phyloP scores from a whole-genome alignment of 2,329 filamentous ascomycete species.

The Aspergillus clavatus region DNA sequence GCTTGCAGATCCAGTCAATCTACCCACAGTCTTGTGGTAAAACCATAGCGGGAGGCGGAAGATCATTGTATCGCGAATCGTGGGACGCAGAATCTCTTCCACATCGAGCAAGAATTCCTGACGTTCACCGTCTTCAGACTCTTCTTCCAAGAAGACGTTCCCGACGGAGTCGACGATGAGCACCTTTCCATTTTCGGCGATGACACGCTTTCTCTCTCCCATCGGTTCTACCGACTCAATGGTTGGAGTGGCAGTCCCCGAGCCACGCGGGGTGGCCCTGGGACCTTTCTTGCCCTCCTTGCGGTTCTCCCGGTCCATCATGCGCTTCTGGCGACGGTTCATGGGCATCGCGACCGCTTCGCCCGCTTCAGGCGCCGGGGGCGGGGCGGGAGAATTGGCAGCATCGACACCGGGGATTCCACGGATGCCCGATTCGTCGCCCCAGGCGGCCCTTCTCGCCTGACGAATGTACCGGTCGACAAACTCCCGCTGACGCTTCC shows the following conservation, averaged over 20 bases:
- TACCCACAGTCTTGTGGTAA: slow-evolving; percentile 49
- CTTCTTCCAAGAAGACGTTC: slow-evolving; percentile 91
- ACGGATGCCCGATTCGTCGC: slow-evolving; percentile 64
- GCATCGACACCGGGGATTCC: slow-evolving; percentile 64
- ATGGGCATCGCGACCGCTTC: slow-evolving; percentile 53
- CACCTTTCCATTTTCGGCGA: slow-evolving; percentile 92
- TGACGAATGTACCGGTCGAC: slow-evolving; percentile 87
- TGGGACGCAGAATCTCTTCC: slow-evolving; percentile 72
- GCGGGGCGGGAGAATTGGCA: slow-evolving; percentile 29
- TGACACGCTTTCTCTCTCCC: slow-evolving; percentile 78
- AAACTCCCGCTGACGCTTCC: slow-evolving; percentile 86
- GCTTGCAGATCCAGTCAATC: slow-evolving; percentile 20
- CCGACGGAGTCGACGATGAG: slow-evolving; percentile 87
- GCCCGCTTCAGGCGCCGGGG: slow-evolving; percentile 47
- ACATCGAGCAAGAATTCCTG: slow-evolving; percentile 86
- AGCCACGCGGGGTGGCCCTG: slow-evolving; percentile 26
- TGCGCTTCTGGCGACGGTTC: slow-evolving; percentile 81
- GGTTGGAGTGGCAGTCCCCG: slow-evolving; percentile 51
- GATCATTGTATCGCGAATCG: slow-evolving; percentile 75
- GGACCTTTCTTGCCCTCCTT: slow-evolving; percentile 59
- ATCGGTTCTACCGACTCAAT: slow-evolving; percentile 55
- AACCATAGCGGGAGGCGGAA: slow-evolving; percentile 71
- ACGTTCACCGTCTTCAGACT: slow-evolving; percentile 77
- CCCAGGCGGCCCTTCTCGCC: slow-evolving; percentile 84
- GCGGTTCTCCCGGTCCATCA: slow-evolving; percentile 74